These are phyloP conservation scores for Picea engelmannii DNA, from an alignment of 83 land plant genomes.

Conservation along the genomic window DNA sequence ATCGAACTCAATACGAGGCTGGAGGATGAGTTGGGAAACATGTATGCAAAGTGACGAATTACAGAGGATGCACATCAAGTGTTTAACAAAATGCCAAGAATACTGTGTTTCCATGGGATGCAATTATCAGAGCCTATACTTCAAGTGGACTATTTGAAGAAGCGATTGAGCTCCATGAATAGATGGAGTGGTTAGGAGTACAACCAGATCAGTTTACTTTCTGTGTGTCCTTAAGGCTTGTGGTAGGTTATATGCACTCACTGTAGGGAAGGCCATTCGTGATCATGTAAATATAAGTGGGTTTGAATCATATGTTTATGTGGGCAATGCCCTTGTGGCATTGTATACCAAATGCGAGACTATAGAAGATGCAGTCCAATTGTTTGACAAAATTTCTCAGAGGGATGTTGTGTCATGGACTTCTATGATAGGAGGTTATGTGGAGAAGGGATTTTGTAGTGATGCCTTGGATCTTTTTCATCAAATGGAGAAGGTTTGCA, in stretches of 20 bases:
- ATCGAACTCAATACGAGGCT: neutral
- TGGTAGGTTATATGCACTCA: conserved; percentile 32
- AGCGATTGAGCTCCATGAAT: conserved; percentile 45
- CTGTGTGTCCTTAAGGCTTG: conserved; percentile 53
- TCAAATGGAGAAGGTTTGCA: conserved; percentile 32
- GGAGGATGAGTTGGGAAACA: neutral
- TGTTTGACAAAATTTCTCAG: conserved; percentile 34
- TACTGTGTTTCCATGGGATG: conserved; percentile 35
- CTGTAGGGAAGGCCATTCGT: conserved; percentile 44
- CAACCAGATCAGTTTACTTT: conserved; percentile 36
- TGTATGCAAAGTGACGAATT: neutral
- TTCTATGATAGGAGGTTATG: conserved; percentile 20
- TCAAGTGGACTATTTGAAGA: conserved; percentile 39
- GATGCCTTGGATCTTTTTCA: conserved; percentile 49
- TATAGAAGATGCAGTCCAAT: conserved; percentile 27
- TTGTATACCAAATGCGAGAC: conserved; percentile 58
- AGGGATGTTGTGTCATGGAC: conserved; percentile 12
- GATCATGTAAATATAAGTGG: conserved; percentile 26
- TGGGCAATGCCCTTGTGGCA: conserved; percentile 59
- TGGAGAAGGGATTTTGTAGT: conserved; percentile 39
- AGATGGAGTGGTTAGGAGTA: conserved; percentile 35
- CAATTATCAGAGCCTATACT: conserved; percentile 46
- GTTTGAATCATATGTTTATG: conserved; percentile 28
- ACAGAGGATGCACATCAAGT: neutral
- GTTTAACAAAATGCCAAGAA: conserved; percentile 15